These are phyloP conservation scores for Nannochloropsis salina DNA, from an alignment of 108 stramenopile genomes.

Conservation along the genomic window DNA sequence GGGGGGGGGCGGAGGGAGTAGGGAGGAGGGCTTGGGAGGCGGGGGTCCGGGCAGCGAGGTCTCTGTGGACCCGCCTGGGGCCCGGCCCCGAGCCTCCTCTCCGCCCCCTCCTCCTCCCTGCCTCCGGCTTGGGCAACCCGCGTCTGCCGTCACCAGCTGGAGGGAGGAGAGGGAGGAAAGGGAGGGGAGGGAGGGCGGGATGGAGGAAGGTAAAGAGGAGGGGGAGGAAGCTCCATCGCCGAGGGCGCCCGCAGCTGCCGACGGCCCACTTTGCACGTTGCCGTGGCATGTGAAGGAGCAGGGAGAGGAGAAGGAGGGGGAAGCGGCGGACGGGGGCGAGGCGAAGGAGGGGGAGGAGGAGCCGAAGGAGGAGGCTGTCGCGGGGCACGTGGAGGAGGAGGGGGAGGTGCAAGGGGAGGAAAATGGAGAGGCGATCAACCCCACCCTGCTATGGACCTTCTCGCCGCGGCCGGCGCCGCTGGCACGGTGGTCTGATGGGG, in stretches of 20 bases:
- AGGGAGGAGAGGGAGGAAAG: constrained; percentile 3
- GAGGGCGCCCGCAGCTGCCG: not conserved
- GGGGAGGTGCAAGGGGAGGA: not conserved
- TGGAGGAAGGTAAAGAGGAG: not conserved
- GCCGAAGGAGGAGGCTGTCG: not conserved
- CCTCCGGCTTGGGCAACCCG: no score
- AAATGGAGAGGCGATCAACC: no score
- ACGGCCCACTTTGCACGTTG: not conserved
- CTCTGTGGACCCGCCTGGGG: not conserved
- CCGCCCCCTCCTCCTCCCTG: not conserved
- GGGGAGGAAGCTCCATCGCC: not conserved
- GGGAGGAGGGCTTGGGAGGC: not conserved
- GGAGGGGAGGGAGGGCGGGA: constrained; percentile 14
- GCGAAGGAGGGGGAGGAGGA: not conserved
- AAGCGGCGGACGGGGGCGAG: no score
- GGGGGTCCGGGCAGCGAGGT: not conserved
- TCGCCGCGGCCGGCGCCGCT: no score
- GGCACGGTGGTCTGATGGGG: no score
- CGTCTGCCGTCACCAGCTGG: no score
- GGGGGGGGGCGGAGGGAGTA: not conserved
- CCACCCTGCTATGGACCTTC: no score
- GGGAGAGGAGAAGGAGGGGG: not conserved
- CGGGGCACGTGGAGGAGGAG: not conserved
- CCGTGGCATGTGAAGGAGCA: no score
- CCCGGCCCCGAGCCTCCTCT: no score